phyloP scores from a whole-genome alignment of 345 rosid genomes.

The Aquilaria yunnanensis region DNA sequence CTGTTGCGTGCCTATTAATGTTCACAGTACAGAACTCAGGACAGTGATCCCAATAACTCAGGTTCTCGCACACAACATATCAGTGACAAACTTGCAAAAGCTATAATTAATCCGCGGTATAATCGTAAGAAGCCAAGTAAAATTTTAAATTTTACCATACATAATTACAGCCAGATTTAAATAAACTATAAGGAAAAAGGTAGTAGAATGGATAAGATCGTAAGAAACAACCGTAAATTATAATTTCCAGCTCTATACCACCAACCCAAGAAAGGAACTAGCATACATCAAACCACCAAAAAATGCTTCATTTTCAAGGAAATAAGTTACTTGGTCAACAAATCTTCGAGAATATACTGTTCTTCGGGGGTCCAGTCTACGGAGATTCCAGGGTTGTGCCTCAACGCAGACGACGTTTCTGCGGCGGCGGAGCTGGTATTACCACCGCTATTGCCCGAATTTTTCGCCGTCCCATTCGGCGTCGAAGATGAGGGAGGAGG shows the following conservation, averaged over 20 bases:
- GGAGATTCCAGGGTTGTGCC: constrained; percentile 66
- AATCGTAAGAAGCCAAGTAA: too few relatives aligned
- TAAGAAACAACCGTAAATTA: too few relatives aligned
- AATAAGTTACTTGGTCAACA: constrained; percentile 41
- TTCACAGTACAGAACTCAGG: too few relatives aligned
- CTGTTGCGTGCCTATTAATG: too few relatives aligned
- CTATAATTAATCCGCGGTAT: too few relatives aligned
- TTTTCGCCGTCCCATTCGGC: constrained; percentile 38
- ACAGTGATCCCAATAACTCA: too few relatives aligned
- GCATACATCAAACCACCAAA: background rate
- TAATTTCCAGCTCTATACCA: background rate
- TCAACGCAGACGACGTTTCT: constrained; percentile 46
- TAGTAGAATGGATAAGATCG: background rate
- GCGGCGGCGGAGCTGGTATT: constrained; percentile 7
- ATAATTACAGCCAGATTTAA: too few relatives aligned
- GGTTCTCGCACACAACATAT: too few relatives aligned
- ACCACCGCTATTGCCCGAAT: constrained; percentile 37
- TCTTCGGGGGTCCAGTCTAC: constrained; percentile 65
- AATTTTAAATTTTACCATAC: too few relatives aligned
- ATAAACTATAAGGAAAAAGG: too few relatives aligned
- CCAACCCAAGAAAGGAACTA: background rate
- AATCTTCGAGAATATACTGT: constrained; percentile 63
- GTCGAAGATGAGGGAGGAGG: constrained; percentile 19
- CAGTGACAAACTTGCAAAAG: too few relatives aligned
- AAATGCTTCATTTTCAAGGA: background rate